phyloP scores from a whole-genome alignment of 495 filamentous ascomycete genomes.

The Aspergillus bridgeri region DNA sequence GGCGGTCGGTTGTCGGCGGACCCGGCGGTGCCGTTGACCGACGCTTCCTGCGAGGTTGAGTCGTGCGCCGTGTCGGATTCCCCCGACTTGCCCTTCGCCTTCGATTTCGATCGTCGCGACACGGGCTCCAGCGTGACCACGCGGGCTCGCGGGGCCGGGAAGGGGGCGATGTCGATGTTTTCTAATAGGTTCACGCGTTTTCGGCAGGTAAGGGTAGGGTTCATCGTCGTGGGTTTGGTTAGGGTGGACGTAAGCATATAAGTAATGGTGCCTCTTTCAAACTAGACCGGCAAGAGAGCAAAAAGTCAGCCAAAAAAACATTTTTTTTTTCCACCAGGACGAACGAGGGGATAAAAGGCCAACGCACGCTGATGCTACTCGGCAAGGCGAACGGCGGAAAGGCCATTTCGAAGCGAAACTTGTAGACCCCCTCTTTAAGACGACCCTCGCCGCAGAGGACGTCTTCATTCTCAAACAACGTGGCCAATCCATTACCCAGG shows the following conservation, averaged over 20 bases:
- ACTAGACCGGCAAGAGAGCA: conserved; percentile 49
- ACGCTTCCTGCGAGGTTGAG: conserved; percentile 31
- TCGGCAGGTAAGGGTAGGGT: conserved; percentile 73
- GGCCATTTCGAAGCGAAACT: conserved; percentile 87
- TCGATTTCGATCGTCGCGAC: conserved; percentile 52
- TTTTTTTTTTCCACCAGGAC: too few species aligned
- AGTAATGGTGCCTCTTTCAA: conserved; percentile 89
- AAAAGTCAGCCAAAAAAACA: not conserved
- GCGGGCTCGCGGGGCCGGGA: conserved; percentile 59
- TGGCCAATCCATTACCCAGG: conserved; percentile 76
- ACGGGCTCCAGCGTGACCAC: conserved; percentile 79
- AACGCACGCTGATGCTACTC: conserved; percentile 87
- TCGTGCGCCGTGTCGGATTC: conserved; percentile 36
- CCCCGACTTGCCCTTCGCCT: conserved; percentile 33
- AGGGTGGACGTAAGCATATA: conserved; percentile 88
- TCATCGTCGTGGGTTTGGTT: conserved; percentile 84
- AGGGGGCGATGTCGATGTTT: conserved; percentile 58
- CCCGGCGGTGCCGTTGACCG: conserved; percentile 19
- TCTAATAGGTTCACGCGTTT: conserved; percentile 76
- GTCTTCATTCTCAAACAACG: conserved; percentile 86
- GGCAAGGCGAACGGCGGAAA: conserved; percentile 77
- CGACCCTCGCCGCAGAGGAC: conserved; percentile 88
- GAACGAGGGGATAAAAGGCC: not conserved
- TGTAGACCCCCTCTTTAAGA: conserved; percentile 79
- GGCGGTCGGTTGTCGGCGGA: conserved; percentile 37